Conservation (phyloP, 2,329 filamentous ascomycete species). For the Teratosphaeriaceae sp. region DNA sequence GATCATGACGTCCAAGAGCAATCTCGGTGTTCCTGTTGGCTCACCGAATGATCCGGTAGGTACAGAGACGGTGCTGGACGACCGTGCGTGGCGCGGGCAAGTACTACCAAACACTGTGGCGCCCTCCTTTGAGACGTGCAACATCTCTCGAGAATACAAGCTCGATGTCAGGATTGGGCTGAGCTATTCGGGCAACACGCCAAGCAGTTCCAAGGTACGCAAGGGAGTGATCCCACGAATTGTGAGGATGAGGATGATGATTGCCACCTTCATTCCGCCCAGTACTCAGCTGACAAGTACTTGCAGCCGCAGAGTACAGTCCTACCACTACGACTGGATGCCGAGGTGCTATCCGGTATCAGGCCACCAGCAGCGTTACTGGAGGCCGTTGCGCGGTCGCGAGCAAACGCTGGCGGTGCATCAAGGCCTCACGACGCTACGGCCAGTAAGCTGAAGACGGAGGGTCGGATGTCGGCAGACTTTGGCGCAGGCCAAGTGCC, state of each 20-base stretch:
- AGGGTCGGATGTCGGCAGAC: slow-evolving; percentile 16
- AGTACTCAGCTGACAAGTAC: slow-evolving; percentile 4
- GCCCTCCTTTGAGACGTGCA: slow-evolving; percentile 83
- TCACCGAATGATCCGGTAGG: slow-evolving; percentile 49
- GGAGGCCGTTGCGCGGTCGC: slow-evolving; percentile 49
- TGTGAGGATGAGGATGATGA: slow-evolving; percentile 12
- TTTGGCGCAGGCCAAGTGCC: slow-evolving; percentile 22
- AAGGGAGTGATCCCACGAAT: slow-evolving; percentile 14
- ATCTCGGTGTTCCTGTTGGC: slow-evolving; percentile 66
- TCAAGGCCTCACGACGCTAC: slow-evolving; percentile 15
- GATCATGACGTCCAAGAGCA: slow-evolving; percentile 65
- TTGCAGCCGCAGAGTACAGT: slow-evolving; percentile 57
- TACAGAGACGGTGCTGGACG: slow-evolving; percentile 39
- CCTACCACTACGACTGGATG: slow-evolving; percentile 69
- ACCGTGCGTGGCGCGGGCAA: slow-evolving; percentile 66
- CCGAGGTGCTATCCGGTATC: slow-evolving; percentile 84
- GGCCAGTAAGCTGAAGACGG: slow-evolving; percentile 19
- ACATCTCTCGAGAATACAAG: slow-evolving; percentile 74
- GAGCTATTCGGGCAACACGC: slow-evolving; percentile 59
- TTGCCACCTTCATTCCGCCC: too few relatives aligned
- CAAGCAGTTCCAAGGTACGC: slow-evolving; percentile 37
- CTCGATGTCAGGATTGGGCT: slow-evolving; percentile 76
- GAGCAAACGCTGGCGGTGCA: slow-evolving; percentile 13
- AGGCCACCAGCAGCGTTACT: slow-evolving; percentile 71
- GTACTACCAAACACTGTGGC: slow-evolving; percentile 78